Base-by-base conservation (phyloP, 1,284 basidiomycete species). In the Puccinia polysora region DNA sequence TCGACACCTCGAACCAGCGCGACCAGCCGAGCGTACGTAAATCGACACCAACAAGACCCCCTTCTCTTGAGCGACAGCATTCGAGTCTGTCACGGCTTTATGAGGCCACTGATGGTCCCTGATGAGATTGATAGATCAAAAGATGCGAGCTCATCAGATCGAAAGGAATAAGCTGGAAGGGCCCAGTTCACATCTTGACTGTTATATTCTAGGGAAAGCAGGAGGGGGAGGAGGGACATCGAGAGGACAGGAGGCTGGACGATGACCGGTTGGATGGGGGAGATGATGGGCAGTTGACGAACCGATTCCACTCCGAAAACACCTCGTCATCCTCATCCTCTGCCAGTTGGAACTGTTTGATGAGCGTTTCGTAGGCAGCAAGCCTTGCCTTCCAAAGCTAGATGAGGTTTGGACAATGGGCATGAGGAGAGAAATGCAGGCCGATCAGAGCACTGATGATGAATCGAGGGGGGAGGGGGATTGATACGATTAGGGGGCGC, bases 41-140 rank as follows among this genome's bases (percentile, higher is more conserved):
- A 88, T 83, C 75, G 89, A 85, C 49, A 95, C 81, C 77, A 90
- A 89, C 81, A 96, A 89, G 23, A 96, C 85, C 40, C 90, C 96
- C 80, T 96, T 97, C 83, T 98, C 96, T 81, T 99, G 96, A 12
- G 96, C 94, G 36, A 97, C 95, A 14, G 90, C 96, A 81, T 98
- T 98, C 0, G 91, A 84, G 79, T 99, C 96, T 2, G 87, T 87
- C 45, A 84, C 76, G 62, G 40, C 69, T 60, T 62, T 59, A 23
- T 52, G 38, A 34, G 69, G 47, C 69, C 69, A 72, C 23, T 63
- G 47, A 18, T 50, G 43, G 64, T 72, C 52, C 7, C 69, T 72
- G 20, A 5, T 15, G 4, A 23, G 10, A 56, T n/a, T n/a, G n/a
- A n/a, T n/a, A n/a, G n/a, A n/a, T n/a, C n/a, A n/a, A n/a, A n/a